Conservation (phyloP, 805 yeast species). For the Saccharomycopsis oosterbeekiorum region DNA sequence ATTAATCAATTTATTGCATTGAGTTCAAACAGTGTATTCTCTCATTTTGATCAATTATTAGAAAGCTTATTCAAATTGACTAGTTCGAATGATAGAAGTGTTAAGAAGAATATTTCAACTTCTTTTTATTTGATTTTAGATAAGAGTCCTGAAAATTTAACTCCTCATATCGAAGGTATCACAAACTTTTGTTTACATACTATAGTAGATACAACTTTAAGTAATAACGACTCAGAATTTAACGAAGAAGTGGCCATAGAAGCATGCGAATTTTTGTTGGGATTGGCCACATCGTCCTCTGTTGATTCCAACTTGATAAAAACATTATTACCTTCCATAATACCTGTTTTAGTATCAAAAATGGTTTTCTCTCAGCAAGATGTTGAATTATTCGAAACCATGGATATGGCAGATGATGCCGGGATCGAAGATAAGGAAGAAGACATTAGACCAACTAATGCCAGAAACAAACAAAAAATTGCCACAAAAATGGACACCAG, state of each 20-base stretch:
- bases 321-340: slow-evolving; percentile 48
- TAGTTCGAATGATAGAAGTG: slow-evolving; percentile 41
- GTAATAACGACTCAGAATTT: slow-evolving; percentile 15
- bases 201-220: slow-evolving; percentile 33
- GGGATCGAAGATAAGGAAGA: slow-evolving; percentile 73
- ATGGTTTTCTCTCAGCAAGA: slow-evolving; percentile 89
- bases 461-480: slow-evolving; percentile 44
- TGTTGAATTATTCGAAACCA: slow-evolving; percentile 45
- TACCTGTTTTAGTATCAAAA: slow-evolving; percentile 69
- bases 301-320: slow-evolving; percentile 43
- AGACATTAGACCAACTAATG: slow-evolving; percentile 77
- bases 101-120: slow-evolving; percentile 66
- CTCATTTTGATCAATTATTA: slow-evolving; percentile 58
- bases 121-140: slow-evolving; percentile 67
- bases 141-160: slow-evolving; percentile 67
- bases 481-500: slow-evolving; percentile 25
- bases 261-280: slow-evolving; percentile 84
- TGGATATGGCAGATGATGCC: slow-evolving; percentile 70
- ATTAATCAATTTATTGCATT: slow-evolving; percentile 66
- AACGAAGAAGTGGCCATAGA: slow-evolving; percentile 77
- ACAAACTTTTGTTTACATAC: slow-evolving; percentile 75
- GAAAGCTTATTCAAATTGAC: slow-evolving; percentile 62
- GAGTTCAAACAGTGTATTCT: slow-evolving; percentile 54
- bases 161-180: slow-evolving; percentile 79
- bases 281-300: slow-evolving; percentile 48